Conservation (phyloP, 169 alveolate species). For the Plasmodium cynomolgi region DNA sequence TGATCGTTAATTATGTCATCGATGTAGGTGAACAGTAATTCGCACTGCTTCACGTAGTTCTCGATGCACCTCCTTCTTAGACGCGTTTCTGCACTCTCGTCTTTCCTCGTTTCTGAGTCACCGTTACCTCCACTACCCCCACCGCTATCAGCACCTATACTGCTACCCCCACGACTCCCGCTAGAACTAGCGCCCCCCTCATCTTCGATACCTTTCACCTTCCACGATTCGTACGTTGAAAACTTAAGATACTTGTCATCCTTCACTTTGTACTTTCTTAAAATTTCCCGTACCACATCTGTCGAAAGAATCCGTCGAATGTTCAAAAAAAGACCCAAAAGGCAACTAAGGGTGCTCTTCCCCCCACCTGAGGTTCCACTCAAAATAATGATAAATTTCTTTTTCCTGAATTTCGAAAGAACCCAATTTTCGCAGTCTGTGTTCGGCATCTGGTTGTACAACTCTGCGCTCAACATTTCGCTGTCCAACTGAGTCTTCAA, state of each 20-base stretch:
- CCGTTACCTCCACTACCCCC: background rate
- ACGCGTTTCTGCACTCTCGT: background rate
- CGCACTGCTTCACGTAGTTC: constrained; percentile 60
- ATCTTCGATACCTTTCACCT: constrained; percentile 10
- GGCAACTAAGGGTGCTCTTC: constrained; percentile 68
- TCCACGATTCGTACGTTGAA: constrained; percentile 74
- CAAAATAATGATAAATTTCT: constrained; percentile 30
- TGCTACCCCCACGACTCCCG: background rate
- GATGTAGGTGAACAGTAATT: constrained; percentile 15
- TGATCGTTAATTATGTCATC: constrained; percentile 59
- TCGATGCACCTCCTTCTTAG: constrained; percentile 42
- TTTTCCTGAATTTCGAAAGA: background rate
- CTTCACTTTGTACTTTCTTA: constrained; percentile 33
- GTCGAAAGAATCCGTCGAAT: constrained; percentile 57
- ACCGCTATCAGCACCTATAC: background rate
- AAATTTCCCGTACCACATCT: constrained; percentile 55
- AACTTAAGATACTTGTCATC: constrained; percentile 37
- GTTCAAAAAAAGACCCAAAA: constrained; percentile 39
- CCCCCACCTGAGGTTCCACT: constrained; percentile 71
- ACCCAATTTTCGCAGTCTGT: constrained; percentile 9
- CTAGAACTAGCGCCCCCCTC: background rate
- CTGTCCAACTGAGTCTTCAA: background rate
- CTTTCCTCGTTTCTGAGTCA: background rate
- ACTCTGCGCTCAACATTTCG: background rate
- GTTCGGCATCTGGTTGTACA: background rate